Base-by-base conservation (phyloP, 179 eudicot species). In the Silene noctiflora region DNA sequence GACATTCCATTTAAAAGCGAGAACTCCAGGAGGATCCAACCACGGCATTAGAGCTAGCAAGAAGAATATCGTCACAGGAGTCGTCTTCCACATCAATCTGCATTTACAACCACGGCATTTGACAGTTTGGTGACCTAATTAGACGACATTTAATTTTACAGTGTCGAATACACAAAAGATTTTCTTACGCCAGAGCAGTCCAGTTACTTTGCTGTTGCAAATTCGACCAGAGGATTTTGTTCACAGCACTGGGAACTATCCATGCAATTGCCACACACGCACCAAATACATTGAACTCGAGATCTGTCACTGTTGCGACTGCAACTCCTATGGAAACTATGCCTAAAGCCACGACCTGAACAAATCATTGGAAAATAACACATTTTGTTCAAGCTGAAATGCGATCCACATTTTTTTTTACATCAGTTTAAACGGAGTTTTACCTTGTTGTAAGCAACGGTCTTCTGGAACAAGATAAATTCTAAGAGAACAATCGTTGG, bases 41-140 rank as follows among this genome's bases (percentile, higher is more conserved):
- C 91, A 90, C 20, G 96, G 97, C 96, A 88, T 89, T 42, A 92
- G 72, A 46, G 90, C 88, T 61, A 90, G 56, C 72, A 94, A 81
- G 88, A 92, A 92, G 84, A 94, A 89, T 19, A 92, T 75, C 3
- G 97, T 90, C 8, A 92, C 82, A 0, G 98, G 98, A 21, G 98
- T 94, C n/a, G 97, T 94, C 84, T 85, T 90, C 98, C 98, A 94
- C 98, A 94, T 94, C 86, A 94, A 81, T 85, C 98, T 94, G 82
- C 82, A 81, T 21, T 11, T 4, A 71, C 11, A 62, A 56, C 19
- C 8, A 39, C 1, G 11, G 10, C 10, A 0, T 39, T 39, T 1
- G 46, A 39, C 46, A 39, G 46, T 39, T 39, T 7, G 46, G 46
- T 39, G 46, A 39, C 4, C 1, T 39, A 39, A 33, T 0, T 25